These are phyloP conservation scores for Geotrichum macrosporum DNA, from an alignment of 1,139 yeast species.

Conservation along the genomic window DNA sequence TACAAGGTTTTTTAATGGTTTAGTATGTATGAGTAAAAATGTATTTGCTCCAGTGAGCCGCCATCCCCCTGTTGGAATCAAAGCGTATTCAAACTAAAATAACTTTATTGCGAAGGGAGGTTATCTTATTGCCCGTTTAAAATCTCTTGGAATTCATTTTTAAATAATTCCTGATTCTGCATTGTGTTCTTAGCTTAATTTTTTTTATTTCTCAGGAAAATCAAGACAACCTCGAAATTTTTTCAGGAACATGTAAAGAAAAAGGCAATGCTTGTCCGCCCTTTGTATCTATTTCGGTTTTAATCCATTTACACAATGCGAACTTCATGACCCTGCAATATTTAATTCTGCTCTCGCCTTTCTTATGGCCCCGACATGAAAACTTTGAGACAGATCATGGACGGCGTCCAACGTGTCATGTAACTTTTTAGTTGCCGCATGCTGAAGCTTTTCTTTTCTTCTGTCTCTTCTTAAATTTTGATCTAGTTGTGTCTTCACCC, in stretches of 20 bases:
- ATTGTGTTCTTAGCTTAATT: conserved; percentile 61
- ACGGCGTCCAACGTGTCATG: conserved; percentile 62
- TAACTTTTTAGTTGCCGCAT: too few species aligned
- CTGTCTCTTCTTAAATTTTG: neutral
- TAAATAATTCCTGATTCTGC: conserved; percentile 57
- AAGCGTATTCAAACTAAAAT: conserved; percentile 50
- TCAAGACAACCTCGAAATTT: conserved; percentile 59
- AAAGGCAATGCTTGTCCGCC: conserved; percentile 59
- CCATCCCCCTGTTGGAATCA: conserved; percentile 56
- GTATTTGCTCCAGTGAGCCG: conserved; percentile 62
- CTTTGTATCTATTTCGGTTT: conserved; percentile 65
- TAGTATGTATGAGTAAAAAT: too few species aligned
- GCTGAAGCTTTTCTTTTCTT: too few species aligned
- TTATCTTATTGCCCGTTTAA: conserved; percentile 50
- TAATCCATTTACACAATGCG: conserved; percentile 60
- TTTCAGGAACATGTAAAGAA: conserved; percentile 67
- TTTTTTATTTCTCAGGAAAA: conserved; percentile 55
- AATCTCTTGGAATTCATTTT: conserved; percentile 56
- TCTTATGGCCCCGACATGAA: conserved; percentile 63
- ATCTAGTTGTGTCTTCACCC: neutral
- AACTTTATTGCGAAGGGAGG: conserved; percentile 60
- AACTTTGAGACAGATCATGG: conserved; percentile 58
- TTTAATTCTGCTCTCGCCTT: conserved; percentile 57
- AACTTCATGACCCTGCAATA: conserved; percentile 60
- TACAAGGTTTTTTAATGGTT: too few species aligned